Percentiles rank a stretch among this genome's conserved stretches.
Conservation (phyloP, 805 yeast genomes). For the Starmerella bombi region DNA sequence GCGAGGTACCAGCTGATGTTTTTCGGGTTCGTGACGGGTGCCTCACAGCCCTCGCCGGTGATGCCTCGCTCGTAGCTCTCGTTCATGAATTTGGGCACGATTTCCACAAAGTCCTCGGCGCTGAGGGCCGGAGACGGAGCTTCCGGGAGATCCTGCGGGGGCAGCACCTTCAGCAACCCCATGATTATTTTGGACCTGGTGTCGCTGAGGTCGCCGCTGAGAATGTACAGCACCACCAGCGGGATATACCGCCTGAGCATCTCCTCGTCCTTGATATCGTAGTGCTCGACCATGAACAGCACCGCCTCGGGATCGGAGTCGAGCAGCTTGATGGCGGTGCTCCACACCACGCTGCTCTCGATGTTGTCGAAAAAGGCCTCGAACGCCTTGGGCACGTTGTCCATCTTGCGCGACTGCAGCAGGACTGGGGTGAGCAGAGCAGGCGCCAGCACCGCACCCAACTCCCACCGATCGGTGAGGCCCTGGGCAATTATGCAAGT, state of each 20-base stretch:
- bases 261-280: constrained; percentile 76
- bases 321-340: constrained; percentile 39
- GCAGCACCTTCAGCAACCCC: constrained; percentile 40
- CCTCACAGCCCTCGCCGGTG: constrained; percentile 1
- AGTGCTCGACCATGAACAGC: constrained; percentile 46
- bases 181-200: constrained; percentile 26
- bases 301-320: constrained; percentile 34
- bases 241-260: constrained; percentile 70
- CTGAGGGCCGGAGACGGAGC: constrained; percentile 8
- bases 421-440: constrained; percentile 54
- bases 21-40: neutral
- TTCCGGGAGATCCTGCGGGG: constrained; percentile 33
- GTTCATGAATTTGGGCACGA: constrained; percentile 30
- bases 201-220: constrained; percentile 2
- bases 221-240: constrained; percentile 37
- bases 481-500: constrained; percentile 54
- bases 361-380: constrained; percentile 71
- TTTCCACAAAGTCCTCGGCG: constrained; percentile 19
- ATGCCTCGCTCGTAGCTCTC: constrained; percentile 2
- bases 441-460: constrained; percentile 65
- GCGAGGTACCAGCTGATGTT: constrained; percentile 20
- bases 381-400: constrained; percentile 32
- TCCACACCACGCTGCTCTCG: constrained; percentile 71
- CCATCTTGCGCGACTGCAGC: constrained; percentile 21
- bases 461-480: constrained; percentile 89